These are phyloP conservation scores for Incumbomyces delicatus DNA, from an alignment of 2,329 filamentous ascomycete genomes.

Conservation along the genomic window DNA sequence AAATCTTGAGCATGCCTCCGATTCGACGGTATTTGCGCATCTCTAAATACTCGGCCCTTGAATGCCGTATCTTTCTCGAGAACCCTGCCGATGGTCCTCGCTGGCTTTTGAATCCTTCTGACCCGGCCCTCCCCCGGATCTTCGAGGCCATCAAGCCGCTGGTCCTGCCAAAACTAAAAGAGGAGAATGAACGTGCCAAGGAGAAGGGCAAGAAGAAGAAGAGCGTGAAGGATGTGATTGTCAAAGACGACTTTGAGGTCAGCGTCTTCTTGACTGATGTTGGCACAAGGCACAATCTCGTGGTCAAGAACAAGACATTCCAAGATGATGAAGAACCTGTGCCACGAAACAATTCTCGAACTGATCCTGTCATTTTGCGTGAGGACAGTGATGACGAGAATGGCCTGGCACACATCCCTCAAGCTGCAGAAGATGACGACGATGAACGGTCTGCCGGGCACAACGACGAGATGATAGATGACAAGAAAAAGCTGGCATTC, in stretches of 20 bases:
- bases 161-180: constrained; percentile 80
- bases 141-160: constrained; percentile 76
- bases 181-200: constrained; percentile 59
- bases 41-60: constrained; percentile 86
- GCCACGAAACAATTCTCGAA: constrained; percentile 49
- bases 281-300: constrained; percentile 70
- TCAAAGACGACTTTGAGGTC: constrained; percentile 87
- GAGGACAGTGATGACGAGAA: constrained; percentile 55
- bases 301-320: constrained; percentile 77
- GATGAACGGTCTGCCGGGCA: not conserved
- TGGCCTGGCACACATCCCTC: constrained; percentile 13
- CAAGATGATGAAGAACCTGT: constrained; percentile 40
- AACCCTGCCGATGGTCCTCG: constrained; percentile 72
- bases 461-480: constrained; percentile 41
- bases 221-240: constrained; percentile 77
- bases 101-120: constrained; percentile 71
- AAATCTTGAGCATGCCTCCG: constrained; percentile 15
- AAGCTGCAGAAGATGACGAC: constrained; percentile 16
- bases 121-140: constrained; percentile 69
- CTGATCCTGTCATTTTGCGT: constrained; percentile 33
- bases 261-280: constrained; percentile 87
- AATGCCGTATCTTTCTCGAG: constrained; percentile 92
- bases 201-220: constrained; percentile 65
- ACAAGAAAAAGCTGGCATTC: constrained; percentile 86
- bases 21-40: constrained; percentile 65